Percentiles rank a stretch among this genome's conserved stretches.
Evolutionary conservation across 306 rosid species (phyloP).

Genomic region (Trichosanthes truncata): DNA sequence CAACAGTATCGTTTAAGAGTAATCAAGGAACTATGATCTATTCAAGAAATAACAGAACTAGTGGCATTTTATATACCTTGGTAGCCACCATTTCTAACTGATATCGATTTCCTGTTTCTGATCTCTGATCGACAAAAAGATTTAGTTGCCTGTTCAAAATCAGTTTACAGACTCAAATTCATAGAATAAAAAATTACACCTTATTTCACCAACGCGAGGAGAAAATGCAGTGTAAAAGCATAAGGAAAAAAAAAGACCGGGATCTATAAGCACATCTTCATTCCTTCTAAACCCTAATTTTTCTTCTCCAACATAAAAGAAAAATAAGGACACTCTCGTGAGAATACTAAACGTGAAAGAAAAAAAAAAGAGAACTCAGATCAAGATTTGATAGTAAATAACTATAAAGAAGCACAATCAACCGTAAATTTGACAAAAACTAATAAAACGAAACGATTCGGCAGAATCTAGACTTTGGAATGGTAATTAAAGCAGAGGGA

Average conservation of each 20-base stretch:
- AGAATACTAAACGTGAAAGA: background rate
- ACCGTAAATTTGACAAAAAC: background rate
- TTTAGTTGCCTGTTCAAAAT: background rate
- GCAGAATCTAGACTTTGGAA: background rate
- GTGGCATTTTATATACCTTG: background rate
- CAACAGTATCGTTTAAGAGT: background rate
- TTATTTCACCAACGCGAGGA: background rate
- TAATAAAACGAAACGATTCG: background rate
- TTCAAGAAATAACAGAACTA: background rate
- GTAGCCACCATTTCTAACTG: slow-evolving; percentile 8
- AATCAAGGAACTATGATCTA: background rate
- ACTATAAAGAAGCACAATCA: background rate
- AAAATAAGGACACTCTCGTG: background rate
- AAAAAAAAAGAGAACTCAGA: background rate
- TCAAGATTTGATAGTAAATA: background rate
- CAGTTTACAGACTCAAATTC: background rate
- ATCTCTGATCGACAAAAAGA: background rate
- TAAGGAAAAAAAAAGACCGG: background rate
- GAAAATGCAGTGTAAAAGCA: background rate
- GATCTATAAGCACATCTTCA: background rate
- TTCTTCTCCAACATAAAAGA: background rate
- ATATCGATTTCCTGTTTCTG: background rate
- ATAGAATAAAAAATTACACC: background rate
- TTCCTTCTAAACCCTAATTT: background rate
- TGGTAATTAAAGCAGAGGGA: background rate